Evolutionary conservation across 2,329 filamentous ascomycete species (phyloP).

Genomic region (Trichoderma aggressivum): DNA sequence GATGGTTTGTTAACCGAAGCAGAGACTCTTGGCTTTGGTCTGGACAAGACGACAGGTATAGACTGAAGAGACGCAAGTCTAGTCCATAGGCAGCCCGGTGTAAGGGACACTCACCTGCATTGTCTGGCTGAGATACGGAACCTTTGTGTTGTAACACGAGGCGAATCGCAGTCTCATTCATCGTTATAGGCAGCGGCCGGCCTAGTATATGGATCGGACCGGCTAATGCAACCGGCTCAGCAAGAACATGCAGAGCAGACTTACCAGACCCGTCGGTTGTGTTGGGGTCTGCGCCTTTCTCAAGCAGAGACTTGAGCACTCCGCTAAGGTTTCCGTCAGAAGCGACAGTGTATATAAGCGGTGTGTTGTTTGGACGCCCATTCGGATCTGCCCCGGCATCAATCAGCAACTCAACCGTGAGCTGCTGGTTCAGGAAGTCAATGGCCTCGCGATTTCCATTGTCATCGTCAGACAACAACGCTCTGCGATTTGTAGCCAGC

Average conservation of each 20-base stretch:
- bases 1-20: conserved; percentile 18
- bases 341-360: conserved; percentile 17
- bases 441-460: conserved; percentile 7
- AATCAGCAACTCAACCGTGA: conserved; percentile 21
- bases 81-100: conserved; percentile 23
- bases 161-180: conserved; percentile 22
- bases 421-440: conserved; percentile 23
- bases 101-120: conserved; percentile 25
- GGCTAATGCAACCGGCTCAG: conserved; percentile 1
- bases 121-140: conserved; percentile 21
- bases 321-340: conserved; percentile 17
- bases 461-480: neutral
- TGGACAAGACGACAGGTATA: conserved; percentile 21
- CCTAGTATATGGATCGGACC: neutral
- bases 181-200: neutral
- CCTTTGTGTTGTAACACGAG: conserved; percentile 25
- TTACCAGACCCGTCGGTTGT: conserved; percentile 6
- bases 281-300: conserved; percentile 28
- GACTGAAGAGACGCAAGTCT: conserved; percentile 20
- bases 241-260: conserved; percentile 26
- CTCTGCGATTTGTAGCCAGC: neutral
- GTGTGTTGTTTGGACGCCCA: neutral
- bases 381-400: conserved; percentile 26
- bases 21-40: neutral
- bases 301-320: conserved; percentile 25